phyloP scores from a whole-genome alignment of 1,284 basidiomycete genomes.

The Puccinia hordei region DNA sequence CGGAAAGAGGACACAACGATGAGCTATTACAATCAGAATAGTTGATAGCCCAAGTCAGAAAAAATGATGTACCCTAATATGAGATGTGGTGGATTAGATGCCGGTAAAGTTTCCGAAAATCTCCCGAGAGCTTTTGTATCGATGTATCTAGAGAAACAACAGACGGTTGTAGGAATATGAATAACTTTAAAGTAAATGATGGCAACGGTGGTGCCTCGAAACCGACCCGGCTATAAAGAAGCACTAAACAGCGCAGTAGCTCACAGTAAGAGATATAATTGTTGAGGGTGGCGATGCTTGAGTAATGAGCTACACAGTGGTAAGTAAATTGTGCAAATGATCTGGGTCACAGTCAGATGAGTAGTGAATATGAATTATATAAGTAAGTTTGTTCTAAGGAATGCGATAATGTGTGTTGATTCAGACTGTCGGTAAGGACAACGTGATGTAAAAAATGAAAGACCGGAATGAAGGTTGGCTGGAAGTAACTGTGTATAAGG shows the following conservation, averaged over 20 bases:
- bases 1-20: neutral
- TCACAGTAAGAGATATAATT: neutral
- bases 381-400: constrained; percentile 4
- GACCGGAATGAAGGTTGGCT: neutral
- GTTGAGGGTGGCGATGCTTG: neutral
- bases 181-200: neutral
- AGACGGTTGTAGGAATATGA: neutral
- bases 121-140: neutral
- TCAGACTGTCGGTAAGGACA: neutral
- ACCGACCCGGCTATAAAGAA: neutral
- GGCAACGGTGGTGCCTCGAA: neutral
- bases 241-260: neutral
- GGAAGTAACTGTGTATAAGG: too few species aligned
- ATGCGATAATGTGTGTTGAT: constrained; percentile 3
- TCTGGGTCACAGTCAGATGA: neutral
- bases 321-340: neutral
- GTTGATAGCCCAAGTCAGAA: neutral
- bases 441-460: neutral
- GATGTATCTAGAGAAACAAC: neutral
- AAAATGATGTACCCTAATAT: too few species aligned
- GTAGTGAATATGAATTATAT: neutral
- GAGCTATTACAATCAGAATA: neutral
- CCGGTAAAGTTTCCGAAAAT: neutral
- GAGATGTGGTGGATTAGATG: neutral
- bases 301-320: neutral